Base-by-base conservation (phyloP, 495 filamentous ascomycete species). In the Penicillium nucicola region DNA sequence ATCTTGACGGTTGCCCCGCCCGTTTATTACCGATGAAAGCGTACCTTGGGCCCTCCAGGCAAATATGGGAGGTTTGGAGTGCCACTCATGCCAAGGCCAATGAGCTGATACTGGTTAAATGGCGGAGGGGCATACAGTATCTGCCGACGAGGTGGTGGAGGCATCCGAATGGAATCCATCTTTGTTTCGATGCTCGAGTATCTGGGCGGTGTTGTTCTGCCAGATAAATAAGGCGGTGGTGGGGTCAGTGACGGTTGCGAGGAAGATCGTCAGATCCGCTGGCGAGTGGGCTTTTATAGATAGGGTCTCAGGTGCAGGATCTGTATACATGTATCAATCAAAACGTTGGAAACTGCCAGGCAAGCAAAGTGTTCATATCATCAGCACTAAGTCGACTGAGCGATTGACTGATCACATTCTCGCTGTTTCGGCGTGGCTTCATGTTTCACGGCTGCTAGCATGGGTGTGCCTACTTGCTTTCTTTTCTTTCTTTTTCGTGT, bases 11-110 rank as follows among this genome's bases (percentile, higher is more conserved):
- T 55, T 56, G 56, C 62, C 61, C 71, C 66, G 52, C 61, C 50
- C 42, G 38, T 52, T 50, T 45, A 25, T 17, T 42, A 37, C 17
- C 17, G 22, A 48, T 51, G 38, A 17, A 46, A 45, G 57, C 64
- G 45, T 51, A 77, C 74, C 70, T 75, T 67, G 20, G 66, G 68
- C 54, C 71, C 68, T 56, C 68, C 61, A 54, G 56, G 64, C 61
- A 74, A 47, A 33, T 71, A 62, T 54, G 71, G 67, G 47, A 75
- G 57, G 54, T 63, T 64, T 36, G 66, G 53, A 17, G 69, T 64
- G 46, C 68, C 61, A 58, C 57, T 72, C 74, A 75, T 77, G 46
- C 48, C 59, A 57, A 34, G 41, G 2, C 13, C 5, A 9, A 34
- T 6, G 23, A 35, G 10, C 14, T 10, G 18, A n/a, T n/a, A 17